Evolutionary conservation across 805 yeast genomes (phyloP), one percentile per base, ranked within the genome.

Genomic region (Candida maesae): DNA sequence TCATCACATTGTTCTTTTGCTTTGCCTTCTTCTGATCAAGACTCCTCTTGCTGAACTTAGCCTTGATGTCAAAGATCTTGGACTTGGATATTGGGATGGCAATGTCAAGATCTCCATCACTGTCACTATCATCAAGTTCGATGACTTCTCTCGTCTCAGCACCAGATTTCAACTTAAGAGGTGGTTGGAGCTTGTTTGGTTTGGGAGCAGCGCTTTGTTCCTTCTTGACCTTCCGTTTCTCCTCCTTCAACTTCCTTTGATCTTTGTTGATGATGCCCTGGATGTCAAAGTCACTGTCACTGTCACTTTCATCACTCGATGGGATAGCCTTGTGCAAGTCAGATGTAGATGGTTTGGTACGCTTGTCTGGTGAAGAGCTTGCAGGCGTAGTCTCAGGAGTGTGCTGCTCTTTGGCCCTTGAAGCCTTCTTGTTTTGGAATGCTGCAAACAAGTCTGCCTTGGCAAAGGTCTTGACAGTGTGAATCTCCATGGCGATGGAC

Each of bases 1-100:
- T 52, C 11, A 56, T 28, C 4, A 15, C 9, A 1, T 44, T 32
- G n/a, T 47, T 47, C 27, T 43, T 33, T 31, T 44, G 47, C 20
- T 42, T 46, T 10, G 32, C 36, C 9, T 33, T 39, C 19, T 39
- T 41, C 21, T 38, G 39, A 7, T 42, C 46, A 8, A 47, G 30
- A 19, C n/a, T 38, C 40, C 33, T 54, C 45, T 58, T 65, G 17
- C 66, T 60, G 35, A 59, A 49, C 21, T 58, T 61, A 5, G 70
- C 60, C 46, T 58, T 64, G 27, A 68, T 52, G 20, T 60, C 65
- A 10, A 68, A 43, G 25, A 64, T 41, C 2, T 61, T 54, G 0
- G 69, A 62, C 41, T 66, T 68, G 2, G 70, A 59, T 2, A 45
- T 44, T 6, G 46, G 42, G 3, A 38, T 12, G 4, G 48, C 47